phyloP scores from a whole-genome alignment of 1,284 basidiomycete species.

The Puccinia horiana region DNA sequence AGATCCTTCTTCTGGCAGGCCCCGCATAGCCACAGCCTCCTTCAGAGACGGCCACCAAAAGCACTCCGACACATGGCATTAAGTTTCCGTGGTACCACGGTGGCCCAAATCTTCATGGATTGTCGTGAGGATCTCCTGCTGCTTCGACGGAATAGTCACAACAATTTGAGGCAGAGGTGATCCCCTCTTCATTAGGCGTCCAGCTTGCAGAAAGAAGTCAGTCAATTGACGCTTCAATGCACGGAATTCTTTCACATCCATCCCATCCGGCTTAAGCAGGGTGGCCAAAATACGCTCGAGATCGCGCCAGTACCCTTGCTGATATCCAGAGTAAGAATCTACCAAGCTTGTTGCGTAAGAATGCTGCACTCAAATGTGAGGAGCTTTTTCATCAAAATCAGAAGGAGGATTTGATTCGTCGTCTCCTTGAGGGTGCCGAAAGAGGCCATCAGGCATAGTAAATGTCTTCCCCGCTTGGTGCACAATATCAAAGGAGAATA shows the following conservation, averaged over 20 bases:
- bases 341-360: not conserved
- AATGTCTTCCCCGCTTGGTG: slow-evolving; percentile 7
- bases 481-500: slow-evolving; percentile 10
- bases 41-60: slow-evolving; percentile 36
- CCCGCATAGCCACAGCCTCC: slow-evolving; percentile 2
- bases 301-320: not conserved
- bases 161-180: not conserved
- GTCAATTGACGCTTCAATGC: not conserved
- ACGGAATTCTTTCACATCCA: not conserved
- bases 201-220: not conserved
- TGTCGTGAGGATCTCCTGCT: not conserved
- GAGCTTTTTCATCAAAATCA: slow-evolving; percentile 16
- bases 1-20: slow-evolving; percentile 6
- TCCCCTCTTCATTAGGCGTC: not conserved
- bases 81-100: slow-evolving; percentile 1
- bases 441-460: not conserved
- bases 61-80: not conserved
- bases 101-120: not conserved
- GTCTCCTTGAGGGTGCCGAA: not conserved
- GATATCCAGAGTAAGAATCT: not conserved
- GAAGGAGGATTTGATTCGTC: not conserved
- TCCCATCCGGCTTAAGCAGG: not conserved
- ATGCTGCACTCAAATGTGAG: not conserved
- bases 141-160: not conserved
- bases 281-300: not conserved